Conservation (phyloP, 2,329 filamentous ascomycete species). For the Amylocarpus encephaloides region DNA sequence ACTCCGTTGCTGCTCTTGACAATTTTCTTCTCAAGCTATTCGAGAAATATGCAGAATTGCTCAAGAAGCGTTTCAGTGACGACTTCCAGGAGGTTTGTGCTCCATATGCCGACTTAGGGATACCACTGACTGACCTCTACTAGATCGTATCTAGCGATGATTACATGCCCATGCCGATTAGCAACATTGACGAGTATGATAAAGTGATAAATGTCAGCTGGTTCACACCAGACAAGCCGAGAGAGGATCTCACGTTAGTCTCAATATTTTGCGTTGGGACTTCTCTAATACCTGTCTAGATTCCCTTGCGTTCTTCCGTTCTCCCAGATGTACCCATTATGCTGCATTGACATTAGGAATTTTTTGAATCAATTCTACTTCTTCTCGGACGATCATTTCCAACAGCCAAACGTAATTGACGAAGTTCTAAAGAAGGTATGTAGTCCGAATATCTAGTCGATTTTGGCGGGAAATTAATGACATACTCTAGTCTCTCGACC, state of each 20-base stretch:
- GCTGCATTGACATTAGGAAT: conserved; percentile 96
- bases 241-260: conserved; percentile 66
- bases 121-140: conserved; percentile 11
- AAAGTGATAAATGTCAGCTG: conserved; percentile 95
- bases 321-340: conserved; percentile 97
- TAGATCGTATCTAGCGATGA: conserved; percentile 83
- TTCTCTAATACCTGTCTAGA: conserved; percentile 36
- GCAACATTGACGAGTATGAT: conserved; percentile 82
- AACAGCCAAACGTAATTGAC: conserved; percentile 83
- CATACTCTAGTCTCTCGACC: conserved; percentile 67
- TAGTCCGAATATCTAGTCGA: conserved; percentile 1
- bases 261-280: background rate
- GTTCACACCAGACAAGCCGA: conserved; percentile 78
- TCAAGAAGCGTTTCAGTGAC: conserved; percentile 87
- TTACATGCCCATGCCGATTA: conserved; percentile 99
- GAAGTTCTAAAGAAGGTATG: conserved; percentile 73
- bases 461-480: background rate
- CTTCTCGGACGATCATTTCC: conserved; percentile 94
- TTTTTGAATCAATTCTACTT: conserved; percentile 98
- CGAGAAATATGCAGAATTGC: conserved; percentile 84
- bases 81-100: conserved; percentile 78
- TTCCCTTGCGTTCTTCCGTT: conserved; percentile 96
- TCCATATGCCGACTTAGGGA: background rate
- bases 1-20: conserved; percentile 75
- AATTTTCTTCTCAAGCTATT: conserved; percentile 83